Base-by-base conservation (phyloP, 768 basidiomycete genomes). In the Lentinula raphanica region DNA sequence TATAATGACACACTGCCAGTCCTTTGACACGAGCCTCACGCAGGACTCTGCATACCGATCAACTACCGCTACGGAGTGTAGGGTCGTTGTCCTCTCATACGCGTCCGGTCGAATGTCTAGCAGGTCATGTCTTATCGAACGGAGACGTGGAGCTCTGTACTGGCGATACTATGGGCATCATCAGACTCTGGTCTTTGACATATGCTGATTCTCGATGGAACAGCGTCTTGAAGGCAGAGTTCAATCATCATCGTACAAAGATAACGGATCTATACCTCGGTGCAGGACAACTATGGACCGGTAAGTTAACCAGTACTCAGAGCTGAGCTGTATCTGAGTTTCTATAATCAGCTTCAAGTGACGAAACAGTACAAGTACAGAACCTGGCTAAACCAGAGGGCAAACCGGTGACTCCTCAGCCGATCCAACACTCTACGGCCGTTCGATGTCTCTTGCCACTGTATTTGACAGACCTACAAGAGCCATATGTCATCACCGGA, bases 121-220 rank as follows among this genome's bases (percentile, higher is more conserved):
- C 83, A 38, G 87, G 81, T n/a, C 74, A 76, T 58, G 63, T 71
- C 13, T 62, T 73, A 38, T 80, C 83, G 3, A 75, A 74, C n/a
- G 68, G 66, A 11, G 72, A 75, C 19, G 80, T 74, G 0, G 72
- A 79, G 27, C 71, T 98, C 4, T 91, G 87, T 68, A 92, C 93
- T 0, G 92, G 83, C 6, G 96, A 98, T 70, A 95, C 92, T 3
- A 90, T 98, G 87, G 97, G 96, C 2, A 69, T 89, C 8, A 85
- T 98, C 67, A 90, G 87, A 59, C 71, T 85, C 28, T 99, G 95
- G 95, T 72, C 80, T 25, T 66, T 96, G 50, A 71, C 71, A 46
- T 80, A 81, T 62, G 77, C 78, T 54, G 65, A 58, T 9, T 70
- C 65, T 15, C 74, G 82, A 44, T 86, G 87, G 85, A 71, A 71